A percentile compares a stretch with the other conserved stretches of the same genome.
Evolutionary conservation across 306 rosid genomes (phyloP).

Genomic region (Vigna radiata): DNA sequence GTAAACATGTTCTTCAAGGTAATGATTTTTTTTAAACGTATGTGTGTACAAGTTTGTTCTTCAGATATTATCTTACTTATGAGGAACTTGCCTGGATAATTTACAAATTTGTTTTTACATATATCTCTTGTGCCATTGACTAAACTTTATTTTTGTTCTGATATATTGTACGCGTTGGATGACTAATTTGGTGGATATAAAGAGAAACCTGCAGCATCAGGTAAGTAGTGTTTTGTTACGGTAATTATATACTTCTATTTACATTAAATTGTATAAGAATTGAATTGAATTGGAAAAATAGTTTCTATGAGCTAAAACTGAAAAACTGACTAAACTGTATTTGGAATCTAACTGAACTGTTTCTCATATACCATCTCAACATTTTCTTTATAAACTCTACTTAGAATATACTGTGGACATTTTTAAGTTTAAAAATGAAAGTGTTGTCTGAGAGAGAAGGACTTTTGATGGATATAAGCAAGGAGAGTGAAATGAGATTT

Average conservation of each 20-base stretch:
- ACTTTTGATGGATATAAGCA: too few species aligned
- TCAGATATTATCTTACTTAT: background rate
- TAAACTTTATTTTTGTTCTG: slow-evolving; percentile 46
- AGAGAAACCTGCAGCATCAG: slow-evolving; percentile 95
- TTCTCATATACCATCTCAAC: too few species aligned
- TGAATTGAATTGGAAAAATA: too few species aligned
- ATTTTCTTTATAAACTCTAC: too few species aligned
- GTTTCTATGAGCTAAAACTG: too few species aligned
- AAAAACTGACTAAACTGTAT: too few species aligned
- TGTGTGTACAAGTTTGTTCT: slow-evolving; percentile 15
- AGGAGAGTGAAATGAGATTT: too few species aligned
- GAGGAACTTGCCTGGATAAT: slow-evolving; percentile 8
- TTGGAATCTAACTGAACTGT: too few species aligned
- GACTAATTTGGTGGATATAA: slow-evolving; percentile 61
- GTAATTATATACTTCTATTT: background rate
- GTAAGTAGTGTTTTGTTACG: slow-evolving; percentile 61
- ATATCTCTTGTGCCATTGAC: slow-evolving; percentile 37
- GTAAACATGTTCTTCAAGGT: slow-evolving; percentile 98
- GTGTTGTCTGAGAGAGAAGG: too few species aligned
- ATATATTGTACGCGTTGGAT: slow-evolving; percentile 45
- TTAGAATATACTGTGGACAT: too few species aligned
- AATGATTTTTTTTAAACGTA: slow-evolving; percentile 31
- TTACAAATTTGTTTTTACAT: slow-evolving; percentile 4
- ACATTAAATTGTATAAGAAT: too few species aligned
- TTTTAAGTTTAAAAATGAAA: too few species aligned